Evolutionary conservation across 495 filamentous ascomycete species (phyloP).

Genomic region (Penicillium coffeae): DNA sequence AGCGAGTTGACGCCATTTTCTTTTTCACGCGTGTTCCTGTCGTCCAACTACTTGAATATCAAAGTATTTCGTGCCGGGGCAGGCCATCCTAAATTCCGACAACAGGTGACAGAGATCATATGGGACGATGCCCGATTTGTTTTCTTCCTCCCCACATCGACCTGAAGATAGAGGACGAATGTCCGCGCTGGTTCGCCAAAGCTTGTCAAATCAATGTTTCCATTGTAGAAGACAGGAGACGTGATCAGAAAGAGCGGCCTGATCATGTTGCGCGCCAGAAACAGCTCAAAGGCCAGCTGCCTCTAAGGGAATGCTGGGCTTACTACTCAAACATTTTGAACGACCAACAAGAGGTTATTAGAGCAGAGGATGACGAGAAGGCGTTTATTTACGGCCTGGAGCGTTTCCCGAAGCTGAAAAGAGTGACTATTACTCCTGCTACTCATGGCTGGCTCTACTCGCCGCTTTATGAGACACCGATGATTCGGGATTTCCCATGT

Average conservation of each 20-base stretch:
- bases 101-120: slow-evolving; percentile 22
- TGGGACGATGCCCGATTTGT: slow-evolving; percentile 26
- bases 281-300: slow-evolving; percentile 10
- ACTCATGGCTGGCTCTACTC: slow-evolving; percentile 24
- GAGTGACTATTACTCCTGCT: slow-evolving; percentile 27
- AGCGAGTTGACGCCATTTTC: slow-evolving; percentile 10
- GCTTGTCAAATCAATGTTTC: slow-evolving; percentile 14
- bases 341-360: slow-evolving; percentile 18
- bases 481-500: slow-evolving; percentile 27
- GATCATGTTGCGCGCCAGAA: slow-evolving; percentile 9
- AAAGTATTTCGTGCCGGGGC: slow-evolving; percentile 25
- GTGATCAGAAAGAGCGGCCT: slow-evolving; percentile 10
- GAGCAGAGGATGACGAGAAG: slow-evolving; percentile 13
- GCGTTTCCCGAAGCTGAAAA: slow-evolving; percentile 21
- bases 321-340: slow-evolving; percentile 17
- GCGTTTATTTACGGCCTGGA: slow-evolving; percentile 21
- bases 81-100: slow-evolving; percentile 17
- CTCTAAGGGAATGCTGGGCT: slow-evolving; percentile 14
- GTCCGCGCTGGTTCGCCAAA: slow-evolving; percentile 18
- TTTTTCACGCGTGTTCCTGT: slow-evolving; percentile 23
- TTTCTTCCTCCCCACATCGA: slow-evolving; percentile 2
- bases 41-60: slow-evolving; percentile 20
- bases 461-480: slow-evolving; percentile 31
- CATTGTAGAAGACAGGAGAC: slow-evolving; percentile 7
- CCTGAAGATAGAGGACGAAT: slow-evolving; percentile 17